Evolutionary conservation across 2,329 filamentous ascomycete genomes (phyloP).

Genomic region (Penicillium janthinellum): DNA sequence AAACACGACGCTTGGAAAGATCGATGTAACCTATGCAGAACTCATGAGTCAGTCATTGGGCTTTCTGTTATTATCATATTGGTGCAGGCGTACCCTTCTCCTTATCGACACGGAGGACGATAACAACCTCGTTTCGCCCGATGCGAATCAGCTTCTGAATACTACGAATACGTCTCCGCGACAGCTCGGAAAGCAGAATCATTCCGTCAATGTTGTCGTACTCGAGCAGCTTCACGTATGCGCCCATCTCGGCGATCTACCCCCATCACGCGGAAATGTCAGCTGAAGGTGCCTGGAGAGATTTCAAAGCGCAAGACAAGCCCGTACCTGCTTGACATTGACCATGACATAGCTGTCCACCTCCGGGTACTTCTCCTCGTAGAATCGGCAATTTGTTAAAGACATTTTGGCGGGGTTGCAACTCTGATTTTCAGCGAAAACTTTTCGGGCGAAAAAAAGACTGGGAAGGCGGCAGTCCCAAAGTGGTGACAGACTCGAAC

Average conservation of each 20-base stretch:
- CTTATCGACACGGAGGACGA: constrained; percentile 98
- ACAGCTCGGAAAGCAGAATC: constrained; percentile 97
- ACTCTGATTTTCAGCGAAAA: constrained; percentile 26
- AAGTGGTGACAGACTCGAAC: constrained; percentile 9
- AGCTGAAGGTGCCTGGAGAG: constrained; percentile 9
- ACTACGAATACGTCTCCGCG: constrained; percentile 94
- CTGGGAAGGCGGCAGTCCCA: constrained; percentile 17
- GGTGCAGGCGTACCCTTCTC: constrained; percentile 72
- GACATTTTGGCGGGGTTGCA: constrained; percentile 72
- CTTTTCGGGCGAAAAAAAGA: constrained; percentile 9
- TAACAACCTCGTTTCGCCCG: constrained; percentile 96
- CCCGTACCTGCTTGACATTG: constrained; percentile 88
- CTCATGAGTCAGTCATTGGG: constrained; percentile 22
- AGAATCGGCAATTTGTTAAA: constrained; percentile 94
- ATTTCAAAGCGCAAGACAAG: background rate
- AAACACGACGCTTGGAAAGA: constrained; percentile 96
- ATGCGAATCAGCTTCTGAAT: constrained; percentile 99
- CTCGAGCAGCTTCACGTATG: constrained; percentile 98
- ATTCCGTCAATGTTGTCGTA: constrained; percentile 99
- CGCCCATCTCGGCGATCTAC: constrained; percentile 98
- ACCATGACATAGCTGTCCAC: constrained; percentile 99
- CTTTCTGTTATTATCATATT: constrained; percentile 4
- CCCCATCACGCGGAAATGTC: constrained; percentile 14
- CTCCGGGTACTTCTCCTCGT: constrained; percentile 96
- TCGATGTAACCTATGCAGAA: constrained; percentile 78